These are phyloP conservation scores for Ophiobolus disseminans DNA, from an alignment of 2,329 filamentous ascomycete species.

Conservation along the genomic window DNA sequence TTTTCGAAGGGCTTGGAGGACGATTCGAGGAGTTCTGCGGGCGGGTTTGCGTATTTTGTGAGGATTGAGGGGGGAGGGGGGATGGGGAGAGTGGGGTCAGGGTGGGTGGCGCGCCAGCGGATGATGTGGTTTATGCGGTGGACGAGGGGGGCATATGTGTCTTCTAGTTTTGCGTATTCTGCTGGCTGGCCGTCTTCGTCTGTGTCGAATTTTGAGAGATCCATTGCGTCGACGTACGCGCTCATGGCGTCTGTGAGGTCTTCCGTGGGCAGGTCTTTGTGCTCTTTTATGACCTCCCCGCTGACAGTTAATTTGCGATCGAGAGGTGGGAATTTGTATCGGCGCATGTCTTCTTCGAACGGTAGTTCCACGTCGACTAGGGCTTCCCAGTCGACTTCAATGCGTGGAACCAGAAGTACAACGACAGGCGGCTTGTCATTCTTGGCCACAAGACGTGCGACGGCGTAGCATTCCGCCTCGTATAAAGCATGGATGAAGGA, in stretches of 20 bases:
- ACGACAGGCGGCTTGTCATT: constrained; percentile 80
- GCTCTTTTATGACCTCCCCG: constrained; percentile 78
- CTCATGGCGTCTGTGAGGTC: constrained; percentile 83
- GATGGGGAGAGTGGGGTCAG: constrained; percentile 70
- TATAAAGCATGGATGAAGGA: constrained; percentile 87
- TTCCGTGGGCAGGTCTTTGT: constrained; percentile 80
- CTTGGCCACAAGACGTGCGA: constrained; percentile 85
- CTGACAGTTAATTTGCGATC: constrained; percentile 88
- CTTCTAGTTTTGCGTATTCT: constrained; percentile 80
- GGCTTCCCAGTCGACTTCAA: constrained; percentile 81
- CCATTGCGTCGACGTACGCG: constrained; percentile 92
- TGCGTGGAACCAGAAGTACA: constrained; percentile 78
- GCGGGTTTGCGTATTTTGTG: constrained; percentile 75
- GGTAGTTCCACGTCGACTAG: constrained; percentile 89
- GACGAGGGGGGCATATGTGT: constrained; percentile 83
- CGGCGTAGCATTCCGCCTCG: constrained; percentile 83
- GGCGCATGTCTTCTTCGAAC: constrained; percentile 88
- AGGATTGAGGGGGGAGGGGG: constrained; percentile 54
- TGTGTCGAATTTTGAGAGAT: constrained; percentile 72
- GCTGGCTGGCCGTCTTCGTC: constrained; percentile 71
- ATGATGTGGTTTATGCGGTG: constrained; percentile 89
- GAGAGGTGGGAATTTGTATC: constrained; percentile 89
- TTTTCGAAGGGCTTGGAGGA: constrained; percentile 65
- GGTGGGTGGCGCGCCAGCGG: constrained; percentile 78
- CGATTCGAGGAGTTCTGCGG: constrained; percentile 68